phyloP scores from a whole-genome alignment of 2,329 filamentous ascomycete species.

The Aureobasidium namibiae region DNA sequence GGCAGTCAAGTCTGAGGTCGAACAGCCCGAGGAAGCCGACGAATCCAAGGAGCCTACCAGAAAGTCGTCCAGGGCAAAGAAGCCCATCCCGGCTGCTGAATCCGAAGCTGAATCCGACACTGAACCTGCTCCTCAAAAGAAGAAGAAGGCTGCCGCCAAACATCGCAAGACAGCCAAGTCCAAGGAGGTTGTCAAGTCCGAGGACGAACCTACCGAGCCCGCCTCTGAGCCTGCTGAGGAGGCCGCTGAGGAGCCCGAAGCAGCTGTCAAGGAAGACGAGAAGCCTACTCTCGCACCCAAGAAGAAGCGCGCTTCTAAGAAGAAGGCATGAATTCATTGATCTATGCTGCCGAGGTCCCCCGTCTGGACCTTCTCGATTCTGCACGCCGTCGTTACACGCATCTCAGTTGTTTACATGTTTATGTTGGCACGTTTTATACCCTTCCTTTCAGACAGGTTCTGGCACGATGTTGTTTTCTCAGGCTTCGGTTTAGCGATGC shows the following conservation, averaged over 20 bases:
- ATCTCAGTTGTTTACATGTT: conserved; percentile 5
- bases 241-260: neutral
- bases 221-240: neutral
- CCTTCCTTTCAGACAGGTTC: neutral
- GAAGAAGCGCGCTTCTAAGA: conserved; percentile 12
- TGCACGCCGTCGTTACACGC: neutral
- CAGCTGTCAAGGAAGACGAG: conserved; percentile 2
- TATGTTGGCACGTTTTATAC: conserved; percentile 10
- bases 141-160: conserved; percentile 12
- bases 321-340: conserved; percentile 11
- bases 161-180: conserved; percentile 8
- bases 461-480: neutral
- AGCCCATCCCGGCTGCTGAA: neutral
- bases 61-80: conserved; percentile 6
- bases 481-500: neutral
- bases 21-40: neutral
- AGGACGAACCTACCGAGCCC: neutral
- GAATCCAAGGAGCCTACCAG: neutral
- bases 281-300: conserved; percentile 14
- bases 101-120: neutral
- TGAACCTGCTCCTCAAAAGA: neutral
- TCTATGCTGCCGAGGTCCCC: neutral
- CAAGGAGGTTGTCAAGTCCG: conserved; percentile 4
- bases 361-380: neutral
- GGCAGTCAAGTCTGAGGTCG: neutral